These are phyloP conservation scores for Paecilomyces dactylethromorphus DNA, from an alignment of 2,329 filamentous ascomycete genomes.

Conservation along the genomic window DNA sequence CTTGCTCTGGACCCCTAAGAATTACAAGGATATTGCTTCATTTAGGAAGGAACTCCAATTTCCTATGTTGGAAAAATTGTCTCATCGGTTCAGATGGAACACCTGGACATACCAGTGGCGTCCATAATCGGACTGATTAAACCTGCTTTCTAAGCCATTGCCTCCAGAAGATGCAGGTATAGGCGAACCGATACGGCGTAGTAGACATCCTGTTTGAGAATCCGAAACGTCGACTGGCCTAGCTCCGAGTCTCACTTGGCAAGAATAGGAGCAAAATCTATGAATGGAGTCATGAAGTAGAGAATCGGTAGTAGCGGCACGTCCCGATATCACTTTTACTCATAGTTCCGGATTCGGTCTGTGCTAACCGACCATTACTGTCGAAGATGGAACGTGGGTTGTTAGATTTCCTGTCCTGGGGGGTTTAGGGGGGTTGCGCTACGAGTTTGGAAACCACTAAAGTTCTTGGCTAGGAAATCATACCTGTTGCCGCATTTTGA, in stretches of 20 bases:
- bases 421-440: not conserved
- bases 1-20: not conserved
- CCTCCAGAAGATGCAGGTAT: not conserved
- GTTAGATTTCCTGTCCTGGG: not conserved
- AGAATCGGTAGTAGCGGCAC: not conserved
- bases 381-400: not conserved
- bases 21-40: not conserved
- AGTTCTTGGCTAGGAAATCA: not conserved
- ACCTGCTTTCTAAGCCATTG: not conserved
- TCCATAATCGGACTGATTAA: not conserved
- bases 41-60: not conserved
- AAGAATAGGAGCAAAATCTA: not conserved
- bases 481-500: not conserved
- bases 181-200: not conserved
- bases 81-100: not conserved
- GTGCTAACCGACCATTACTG: not conserved
- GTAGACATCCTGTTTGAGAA: not conserved
- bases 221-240: not conserved
- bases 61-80: not conserved
- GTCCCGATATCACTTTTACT: not conserved
- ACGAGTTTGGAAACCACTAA: not conserved
- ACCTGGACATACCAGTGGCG: not conserved
- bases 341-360: not conserved
- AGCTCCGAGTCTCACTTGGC: not conserved
- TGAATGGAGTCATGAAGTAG: too few relatives aligned